Conservation (phyloP, 805 yeast genomes). For the Myxozyma udenii region DNA sequence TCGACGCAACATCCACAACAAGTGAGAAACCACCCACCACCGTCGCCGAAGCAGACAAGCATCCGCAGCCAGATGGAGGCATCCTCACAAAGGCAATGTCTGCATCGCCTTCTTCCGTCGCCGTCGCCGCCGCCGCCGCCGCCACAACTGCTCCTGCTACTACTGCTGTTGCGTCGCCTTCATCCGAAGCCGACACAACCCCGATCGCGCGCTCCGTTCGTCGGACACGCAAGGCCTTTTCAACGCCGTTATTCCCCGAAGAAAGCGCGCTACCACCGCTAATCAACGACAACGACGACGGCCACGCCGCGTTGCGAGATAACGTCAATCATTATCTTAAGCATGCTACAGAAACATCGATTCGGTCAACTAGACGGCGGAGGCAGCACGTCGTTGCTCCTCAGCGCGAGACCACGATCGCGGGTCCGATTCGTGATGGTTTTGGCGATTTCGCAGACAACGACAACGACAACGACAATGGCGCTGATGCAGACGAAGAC, state of each 20-base stretch:
- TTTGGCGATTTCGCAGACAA: neutral
- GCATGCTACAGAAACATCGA: neutral
- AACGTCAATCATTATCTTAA: slow-evolving; percentile 9
- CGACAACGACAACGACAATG: neutral
- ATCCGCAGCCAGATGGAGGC: neutral
- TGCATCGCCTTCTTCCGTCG: neutral
- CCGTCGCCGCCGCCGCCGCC: neutral
- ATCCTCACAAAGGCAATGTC: neutral
- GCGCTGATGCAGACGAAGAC: neutral
- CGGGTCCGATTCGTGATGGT: neutral
- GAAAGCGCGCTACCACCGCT: slow-evolving; percentile 24
- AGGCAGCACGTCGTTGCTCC: slow-evolving; percentile 16
- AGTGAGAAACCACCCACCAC: neutral
- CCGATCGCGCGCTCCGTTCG: neutral
- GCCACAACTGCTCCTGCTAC: neutral
- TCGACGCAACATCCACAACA: neutral
- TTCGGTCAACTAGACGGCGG: slow-evolving; percentile 7
- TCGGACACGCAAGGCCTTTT: slow-evolving; percentile 10
- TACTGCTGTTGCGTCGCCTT: neutral
- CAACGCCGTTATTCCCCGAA: slow-evolving; percentile 26
- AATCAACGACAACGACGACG: slow-evolving; percentile 1
- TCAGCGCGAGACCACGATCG: slow-evolving; percentile 6
- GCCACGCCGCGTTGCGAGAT: slow-evolving; percentile 13
- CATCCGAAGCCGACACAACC: neutral
- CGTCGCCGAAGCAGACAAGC: neutral